Base-by-base conservation (phyloP, 202 grass and related monocot species). In the Eragrostis tef region DNA sequence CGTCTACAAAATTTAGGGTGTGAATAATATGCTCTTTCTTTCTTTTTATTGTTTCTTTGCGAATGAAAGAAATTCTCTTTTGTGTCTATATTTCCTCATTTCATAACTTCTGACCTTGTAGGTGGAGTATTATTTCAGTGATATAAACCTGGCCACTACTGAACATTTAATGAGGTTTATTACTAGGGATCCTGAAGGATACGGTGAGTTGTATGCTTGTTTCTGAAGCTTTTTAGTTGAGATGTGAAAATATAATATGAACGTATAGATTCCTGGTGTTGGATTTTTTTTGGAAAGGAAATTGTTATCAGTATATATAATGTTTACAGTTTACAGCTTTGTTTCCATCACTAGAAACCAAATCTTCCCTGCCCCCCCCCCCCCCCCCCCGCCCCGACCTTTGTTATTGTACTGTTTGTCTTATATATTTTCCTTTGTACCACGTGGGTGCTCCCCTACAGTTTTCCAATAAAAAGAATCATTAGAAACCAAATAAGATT, bases 151-250 rank as follows among this genome's bases (percentile, higher is more conserved):
- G 57, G 89, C 91, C 80, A 99, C 96, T 20, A 99, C 96, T 74
- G 96, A 99, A 75, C 96, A 99, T 83, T 89, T 99, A 87, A 99
- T 99, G 90, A 94, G 93, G 58, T 99, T 99, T 93, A 99, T 99
- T 89, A 86, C 69, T 17, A 99, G 92, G 81, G 96, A 99, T 79
- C 85, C 87, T 19, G 91, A 96, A 69, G 96, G 96, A 96, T 99
- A 88, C 82, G 96, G 96, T 99, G 82, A 93, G 90, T 85, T 47
- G 10, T 39, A 78, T 89, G 68, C 45, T 89, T 73, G 42, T 51
- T 53, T 61, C 42, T 83, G 24, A 74, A 86, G n/a, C 9, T 14
- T 67, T 41, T 86, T 78, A 7, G 11, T 67, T 57, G 27, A 65
- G 31, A 68, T 19, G 24, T 6, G 34, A 3, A 44, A 42, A 42